phyloP scores from a whole-genome alignment of 768 basidiomycete genomes.

The Trametes meyenii region DNA sequence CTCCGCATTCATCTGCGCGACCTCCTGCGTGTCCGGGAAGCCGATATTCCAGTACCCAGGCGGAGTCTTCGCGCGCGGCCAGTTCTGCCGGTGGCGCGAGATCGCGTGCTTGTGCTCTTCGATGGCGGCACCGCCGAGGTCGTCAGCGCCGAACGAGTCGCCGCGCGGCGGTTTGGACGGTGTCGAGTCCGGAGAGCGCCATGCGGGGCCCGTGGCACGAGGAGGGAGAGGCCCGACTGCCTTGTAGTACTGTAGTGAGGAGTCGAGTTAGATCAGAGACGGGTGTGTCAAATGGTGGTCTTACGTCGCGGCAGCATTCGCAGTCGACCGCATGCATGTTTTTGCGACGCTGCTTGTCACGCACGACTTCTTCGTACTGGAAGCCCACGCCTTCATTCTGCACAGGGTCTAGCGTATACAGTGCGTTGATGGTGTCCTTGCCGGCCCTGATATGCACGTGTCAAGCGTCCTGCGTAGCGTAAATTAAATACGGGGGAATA shows the following conservation, averaged over 20 bases:
- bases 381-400: slow-evolving; percentile 66
- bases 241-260: slow-evolving; percentile 67
- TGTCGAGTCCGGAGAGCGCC: slow-evolving; percentile 56
- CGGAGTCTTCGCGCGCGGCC: slow-evolving; percentile 74
- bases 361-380: slow-evolving; percentile 78
- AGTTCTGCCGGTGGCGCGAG: slow-evolving; percentile 72
- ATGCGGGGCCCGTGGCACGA: slow-evolving; percentile 67
- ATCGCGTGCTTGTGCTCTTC: slow-evolving; percentile 68
- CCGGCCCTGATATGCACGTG: slow-evolving; percentile 39
- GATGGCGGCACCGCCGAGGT: slow-evolving; percentile 34
- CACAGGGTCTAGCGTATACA: slow-evolving; percentile 66
- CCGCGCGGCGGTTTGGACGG: slow-evolving; percentile 21
- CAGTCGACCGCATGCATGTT: slow-evolving; percentile 78
- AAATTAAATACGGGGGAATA: slow-evolving; percentile 40
- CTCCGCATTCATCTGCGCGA: slow-evolving; percentile 68
- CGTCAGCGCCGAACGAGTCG: slow-evolving; percentile 11
- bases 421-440: slow-evolving; percentile 56
- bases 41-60: slow-evolving; percentile 91
- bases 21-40: slow-evolving; percentile 86
- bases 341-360: slow-evolving; percentile 63
- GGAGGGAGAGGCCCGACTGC: slow-evolving; percentile 72
- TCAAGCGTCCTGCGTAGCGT: slow-evolving; percentile 26
- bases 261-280: background rate
- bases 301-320: slow-evolving; percentile 77
- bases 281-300: slow-evolving; percentile 27